Evolutionary conservation across 2,329 filamentous ascomycete species (phyloP).

Genomic region (Aspergillus pseudoviridinutans): DNA sequence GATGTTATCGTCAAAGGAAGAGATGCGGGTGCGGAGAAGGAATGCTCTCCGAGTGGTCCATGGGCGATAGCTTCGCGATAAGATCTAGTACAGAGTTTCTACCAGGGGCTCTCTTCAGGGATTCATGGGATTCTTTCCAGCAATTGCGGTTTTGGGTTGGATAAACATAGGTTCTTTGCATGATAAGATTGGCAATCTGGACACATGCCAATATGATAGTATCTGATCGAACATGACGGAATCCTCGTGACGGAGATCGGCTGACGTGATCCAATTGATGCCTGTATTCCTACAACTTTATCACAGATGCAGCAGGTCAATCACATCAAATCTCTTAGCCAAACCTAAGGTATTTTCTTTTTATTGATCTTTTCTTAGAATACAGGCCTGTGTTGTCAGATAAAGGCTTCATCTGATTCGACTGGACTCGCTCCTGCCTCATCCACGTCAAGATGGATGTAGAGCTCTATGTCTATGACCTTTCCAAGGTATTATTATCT

Average conservation of each 20-base stretch:
- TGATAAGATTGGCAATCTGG: not conserved
- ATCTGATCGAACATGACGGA: constrained; percentile 10
- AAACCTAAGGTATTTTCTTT: not conserved
- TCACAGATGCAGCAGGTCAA: not conserved
- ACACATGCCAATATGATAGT: not conserved
- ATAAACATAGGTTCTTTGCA: not conserved
- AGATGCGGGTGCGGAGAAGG: not conserved
- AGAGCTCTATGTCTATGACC: constrained; percentile 72
- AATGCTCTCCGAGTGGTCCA: not conserved
- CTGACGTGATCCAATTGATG: constrained; percentile 27
- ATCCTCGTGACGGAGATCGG: constrained; percentile 11
- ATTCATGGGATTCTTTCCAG: not conserved
- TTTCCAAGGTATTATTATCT: constrained; percentile 51
- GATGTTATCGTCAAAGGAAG: not conserved
- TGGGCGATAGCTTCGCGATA: not conserved
- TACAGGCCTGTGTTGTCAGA: not conserved
- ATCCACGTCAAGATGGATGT: constrained; percentile 59
- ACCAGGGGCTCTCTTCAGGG: not conserved
- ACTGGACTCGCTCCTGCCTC: not conserved
- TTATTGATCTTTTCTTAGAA: not conserved
- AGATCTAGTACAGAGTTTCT: not conserved
- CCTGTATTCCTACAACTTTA: constrained; percentile 8
- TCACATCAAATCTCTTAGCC: not conserved
- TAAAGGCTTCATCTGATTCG: not conserved
- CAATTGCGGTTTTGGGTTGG: not conserved